A percentile compares a stretch with the other conserved stretches of the same genome.
Evolutionary conservation across 148 eudicot species (phyloP).

Genomic region (Polygonum aviculare): DNA sequence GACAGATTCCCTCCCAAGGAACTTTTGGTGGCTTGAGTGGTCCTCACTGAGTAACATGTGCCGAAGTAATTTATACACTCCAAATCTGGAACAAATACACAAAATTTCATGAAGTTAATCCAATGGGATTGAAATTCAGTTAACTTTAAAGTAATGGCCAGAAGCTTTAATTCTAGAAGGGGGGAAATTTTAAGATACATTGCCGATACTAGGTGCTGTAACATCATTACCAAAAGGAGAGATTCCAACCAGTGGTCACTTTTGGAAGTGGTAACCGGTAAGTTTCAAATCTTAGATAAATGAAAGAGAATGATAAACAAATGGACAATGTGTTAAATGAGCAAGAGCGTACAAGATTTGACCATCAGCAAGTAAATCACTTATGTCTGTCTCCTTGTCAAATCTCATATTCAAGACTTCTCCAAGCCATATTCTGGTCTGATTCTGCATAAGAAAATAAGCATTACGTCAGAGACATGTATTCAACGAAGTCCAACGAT

Average conservation of each 20-base stretch:
- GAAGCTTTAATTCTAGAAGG: background rate
- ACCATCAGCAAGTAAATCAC: slow-evolving; percentile 77
- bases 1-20: slow-evolving; percentile 31
- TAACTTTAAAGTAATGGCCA: background rate
- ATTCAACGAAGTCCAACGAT: background rate
- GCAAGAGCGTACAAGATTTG: slow-evolving; percentile 53
- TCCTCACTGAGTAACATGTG: slow-evolving; percentile 12
- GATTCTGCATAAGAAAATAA: slow-evolving; percentile 34
- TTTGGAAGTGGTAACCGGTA: background rate
- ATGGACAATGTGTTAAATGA: slow-evolving; percentile 4
- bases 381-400: slow-evolving; percentile 38
- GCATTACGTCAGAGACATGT: background rate
- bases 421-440: slow-evolving; percentile 85
- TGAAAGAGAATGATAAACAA: background rate
- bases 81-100: slow-evolving; percentile 29
- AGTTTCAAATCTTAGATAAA: background rate
- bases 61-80: slow-evolving; percentile 56
- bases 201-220: background rate
- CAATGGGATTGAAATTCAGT: background rate
- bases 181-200: background rate
- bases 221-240: background rate
- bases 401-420: slow-evolving; percentile 55
- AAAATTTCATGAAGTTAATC: background rate
- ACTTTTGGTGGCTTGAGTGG: slow-evolving; percentile 15
- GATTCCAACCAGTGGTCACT: background rate